A percentile compares a stretch with the other conserved stretches of the same genome.
phyloP scores from a whole-genome alignment of 805 yeast genomes.

The Dipodascus geniculatus region DNA sequence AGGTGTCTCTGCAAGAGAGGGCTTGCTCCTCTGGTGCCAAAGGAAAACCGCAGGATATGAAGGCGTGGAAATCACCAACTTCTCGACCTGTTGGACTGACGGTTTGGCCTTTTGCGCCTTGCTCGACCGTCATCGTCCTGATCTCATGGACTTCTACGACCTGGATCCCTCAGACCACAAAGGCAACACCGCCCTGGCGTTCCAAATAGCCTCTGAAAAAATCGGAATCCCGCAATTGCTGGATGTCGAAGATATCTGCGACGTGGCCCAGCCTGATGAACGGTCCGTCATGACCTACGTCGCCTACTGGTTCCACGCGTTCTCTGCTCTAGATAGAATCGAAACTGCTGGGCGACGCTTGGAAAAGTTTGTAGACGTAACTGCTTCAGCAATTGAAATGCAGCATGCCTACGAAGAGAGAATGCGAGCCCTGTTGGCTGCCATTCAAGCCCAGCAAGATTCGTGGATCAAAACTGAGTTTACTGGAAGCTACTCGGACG shows the following conservation, averaged over 20 bases:
- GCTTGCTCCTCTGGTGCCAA: slow-evolving; percentile 44
- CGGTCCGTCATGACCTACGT: slow-evolving; percentile 46
- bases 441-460: slow-evolving; percentile 13
- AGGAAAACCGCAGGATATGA: slow-evolving; percentile 29
- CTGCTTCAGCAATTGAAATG: slow-evolving; percentile 22
- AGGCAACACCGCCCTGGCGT: slow-evolving; percentile 28
- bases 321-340: slow-evolving; percentile 26
- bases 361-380: slow-evolving; percentile 27
- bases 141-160: slow-evolving; percentile 26
- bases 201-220: slow-evolving; percentile 32
- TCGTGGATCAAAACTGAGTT: slow-evolving; percentile 21
- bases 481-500: slow-evolving; percentile 19
- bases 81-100: slow-evolving; percentile 44
- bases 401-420: slow-evolving; percentile 25
- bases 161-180: slow-evolving; percentile 21
- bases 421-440: slow-evolving; percentile 19
- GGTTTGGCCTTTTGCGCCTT: slow-evolving; percentile 39
- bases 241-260: slow-evolving; percentile 41
- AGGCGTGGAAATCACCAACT: slow-evolving; percentile 34
- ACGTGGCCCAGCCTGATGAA: slow-evolving; percentile 43
- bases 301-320: slow-evolving; percentile 45
- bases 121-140: slow-evolving; percentile 32
- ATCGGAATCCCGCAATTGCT: slow-evolving; percentile 41
- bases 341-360: slow-evolving; percentile 29
- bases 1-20: slow-evolving; percentile 31